Conservation (phyloP, 768 basidiomycete genomes). For the Nidularia pulvinata region DNA sequence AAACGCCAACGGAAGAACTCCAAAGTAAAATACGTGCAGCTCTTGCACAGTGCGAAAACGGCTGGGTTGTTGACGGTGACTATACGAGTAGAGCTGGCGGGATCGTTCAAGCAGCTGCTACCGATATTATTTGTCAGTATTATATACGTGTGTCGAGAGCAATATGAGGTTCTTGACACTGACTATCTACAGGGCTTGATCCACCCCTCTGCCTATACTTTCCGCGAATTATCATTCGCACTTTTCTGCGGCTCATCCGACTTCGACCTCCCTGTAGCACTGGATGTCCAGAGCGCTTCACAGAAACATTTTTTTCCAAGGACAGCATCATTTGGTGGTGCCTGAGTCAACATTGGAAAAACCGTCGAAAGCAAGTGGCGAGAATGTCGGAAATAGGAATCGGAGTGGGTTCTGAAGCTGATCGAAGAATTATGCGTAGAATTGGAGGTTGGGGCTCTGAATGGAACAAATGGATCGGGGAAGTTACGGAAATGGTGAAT, state of each 20-base stretch:
- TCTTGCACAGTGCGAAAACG: conserved; percentile 25
- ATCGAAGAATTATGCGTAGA: conserved; percentile 38
- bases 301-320: conserved; percentile 40
- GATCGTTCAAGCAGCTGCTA: conserved; percentile 33
- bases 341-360: conserved; percentile 34
- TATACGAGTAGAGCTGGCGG: conserved; percentile 26
- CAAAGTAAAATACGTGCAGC: conserved; percentile 20
- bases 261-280: conserved; percentile 37
- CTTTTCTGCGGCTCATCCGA: conserved; percentile 42
- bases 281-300: conserved; percentile 43
- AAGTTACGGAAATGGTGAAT: conserved; percentile 24
- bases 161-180: neutral
- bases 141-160: neutral
- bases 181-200: conserved; percentile 53
- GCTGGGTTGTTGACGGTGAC: conserved; percentile 58
- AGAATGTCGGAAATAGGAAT: conserved; percentile 30
- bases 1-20: conserved; percentile 24
- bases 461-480: conserved; percentile 35
- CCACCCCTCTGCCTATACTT: conserved; percentile 63
- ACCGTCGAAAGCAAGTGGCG: conserved; percentile 18
- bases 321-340: conserved; percentile 56
- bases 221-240: conserved; percentile 55
- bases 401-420: conserved; percentile 20
- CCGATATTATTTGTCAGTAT: conserved; percentile 55
- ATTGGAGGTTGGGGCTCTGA: conserved; percentile 52